These are phyloP conservation scores for Lodderomyces oxycetoniae DNA, from an alignment of 1,139 yeast genomes.

Conservation along the genomic window DNA sequence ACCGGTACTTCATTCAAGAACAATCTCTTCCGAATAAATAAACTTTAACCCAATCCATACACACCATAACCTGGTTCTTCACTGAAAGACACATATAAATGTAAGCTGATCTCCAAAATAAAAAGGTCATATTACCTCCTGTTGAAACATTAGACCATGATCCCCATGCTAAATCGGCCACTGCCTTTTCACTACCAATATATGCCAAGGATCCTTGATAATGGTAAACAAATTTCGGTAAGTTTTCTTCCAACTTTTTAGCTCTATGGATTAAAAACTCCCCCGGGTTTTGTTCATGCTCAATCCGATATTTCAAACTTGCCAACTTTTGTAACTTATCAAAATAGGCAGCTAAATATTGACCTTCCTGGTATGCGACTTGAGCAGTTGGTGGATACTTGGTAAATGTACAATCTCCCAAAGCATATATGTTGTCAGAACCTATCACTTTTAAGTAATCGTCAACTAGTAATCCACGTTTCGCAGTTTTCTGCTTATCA, in stretches of 20 bases:
- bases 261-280: conserved; percentile 38
- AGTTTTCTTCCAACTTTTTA: conserved; percentile 34
- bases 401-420: conserved; percentile 91
- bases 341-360: conserved; percentile 69
- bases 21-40: conserved; percentile 84
- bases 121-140: conserved; percentile 81
- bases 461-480: conserved; percentile 83
- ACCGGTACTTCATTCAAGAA: conserved; percentile 36
- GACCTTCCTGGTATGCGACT: conserved; percentile 93
- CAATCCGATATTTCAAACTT: conserved; percentile 43
- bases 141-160: conserved; percentile 75
- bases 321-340: conserved; percentile 66
- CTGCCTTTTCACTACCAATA: conserved; percentile 86
- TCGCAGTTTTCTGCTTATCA: conserved; percentile 77
- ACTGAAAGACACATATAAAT: conserved; percentile 86
- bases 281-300: conserved; percentile 24
- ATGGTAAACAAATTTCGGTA: conserved; percentile 57
- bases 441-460: conserved; percentile 81
- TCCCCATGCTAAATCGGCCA: conserved; percentile 86
- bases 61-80: conserved; percentile 79
- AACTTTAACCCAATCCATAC: conserved; percentile 83
- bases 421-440: conserved; percentile 73
- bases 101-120: conserved; percentile 92
- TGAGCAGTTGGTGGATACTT: conserved; percentile 94
- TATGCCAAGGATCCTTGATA: conserved; percentile 74